These are phyloP conservation scores for Exophiala dermatitidis DNA, from an alignment of 2,329 filamentous ascomycete species.

Conservation along the genomic window DNA sequence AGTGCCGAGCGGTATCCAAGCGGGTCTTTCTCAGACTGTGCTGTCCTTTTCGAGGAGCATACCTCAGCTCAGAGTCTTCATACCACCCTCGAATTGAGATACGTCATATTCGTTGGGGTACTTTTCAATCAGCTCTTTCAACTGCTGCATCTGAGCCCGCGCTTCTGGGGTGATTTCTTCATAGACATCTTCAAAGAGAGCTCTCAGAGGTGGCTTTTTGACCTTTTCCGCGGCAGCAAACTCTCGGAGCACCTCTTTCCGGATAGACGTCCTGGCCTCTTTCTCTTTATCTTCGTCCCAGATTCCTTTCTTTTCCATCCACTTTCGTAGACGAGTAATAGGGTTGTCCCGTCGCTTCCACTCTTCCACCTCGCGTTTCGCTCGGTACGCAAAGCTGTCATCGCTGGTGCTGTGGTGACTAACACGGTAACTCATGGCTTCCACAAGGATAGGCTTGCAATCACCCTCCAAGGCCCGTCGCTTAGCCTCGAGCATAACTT, in stretches of 20 bases:
- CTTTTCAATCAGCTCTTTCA: conserved; percentile 67
- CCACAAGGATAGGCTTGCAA: conserved; percentile 77
- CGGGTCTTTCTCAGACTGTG: too few species aligned
- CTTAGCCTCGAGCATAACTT: conserved; percentile 70
- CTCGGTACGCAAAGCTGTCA: conserved; percentile 93
- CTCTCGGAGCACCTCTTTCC: conserved; percentile 72
- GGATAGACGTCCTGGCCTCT: conserved; percentile 55
- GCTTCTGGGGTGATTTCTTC: conserved; percentile 77
- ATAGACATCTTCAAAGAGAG: conserved; percentile 78
- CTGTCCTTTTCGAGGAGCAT: neutral
- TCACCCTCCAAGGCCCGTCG: conserved; percentile 70
- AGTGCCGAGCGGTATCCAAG: too few species aligned
- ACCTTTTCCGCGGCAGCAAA: conserved; percentile 64
- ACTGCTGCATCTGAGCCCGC: conserved; percentile 64
- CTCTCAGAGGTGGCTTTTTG: conserved; percentile 48
- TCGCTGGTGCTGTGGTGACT: conserved; percentile 95
- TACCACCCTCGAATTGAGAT: conserved; percentile 65
- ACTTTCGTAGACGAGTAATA: conserved; percentile 77
- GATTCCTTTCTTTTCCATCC: conserved; percentile 71
- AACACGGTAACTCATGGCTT: conserved; percentile 97
- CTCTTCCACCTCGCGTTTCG: conserved; percentile 85
- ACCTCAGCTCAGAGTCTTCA: conserved; percentile 50
- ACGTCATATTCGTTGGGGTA: conserved; percentile 94
- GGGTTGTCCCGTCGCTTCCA: conserved; percentile 90
- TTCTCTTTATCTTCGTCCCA: conserved; percentile 85